Percentiles rank a stretch among this genome's conserved stretches.
Evolutionary conservation across 2,329 filamentous ascomycete species (phyloP).

Genomic region (Aspergillus hiratsukae): DNA sequence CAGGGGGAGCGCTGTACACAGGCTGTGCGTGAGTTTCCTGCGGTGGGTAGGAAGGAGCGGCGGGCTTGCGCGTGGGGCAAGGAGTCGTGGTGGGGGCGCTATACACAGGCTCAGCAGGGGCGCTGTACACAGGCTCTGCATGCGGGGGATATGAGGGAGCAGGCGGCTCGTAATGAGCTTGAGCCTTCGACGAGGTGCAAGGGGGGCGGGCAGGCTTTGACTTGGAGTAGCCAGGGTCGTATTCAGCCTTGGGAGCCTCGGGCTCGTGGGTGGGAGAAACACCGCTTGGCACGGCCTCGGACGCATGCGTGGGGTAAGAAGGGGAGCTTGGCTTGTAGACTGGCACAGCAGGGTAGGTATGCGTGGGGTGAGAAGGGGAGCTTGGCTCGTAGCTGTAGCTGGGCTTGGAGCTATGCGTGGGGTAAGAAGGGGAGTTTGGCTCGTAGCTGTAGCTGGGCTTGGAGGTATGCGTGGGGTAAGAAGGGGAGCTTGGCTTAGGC

Average conservation of each 20-base stretch:
- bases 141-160: background rate
- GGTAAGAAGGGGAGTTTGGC: background rate
- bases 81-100: background rate
- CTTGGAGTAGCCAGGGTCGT: background rate
- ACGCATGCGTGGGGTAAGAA: no score
- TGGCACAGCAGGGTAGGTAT: no score
- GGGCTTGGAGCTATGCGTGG: background rate
- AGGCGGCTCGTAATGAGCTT: background rate
- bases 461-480: background rate
- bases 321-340: no score
- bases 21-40: no score
- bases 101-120: background rate
- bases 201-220: background rate
- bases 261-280: background rate
- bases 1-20: no score
- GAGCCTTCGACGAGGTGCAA: background rate
- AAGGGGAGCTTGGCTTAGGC: background rate
- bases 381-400: background rate
- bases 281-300: background rate
- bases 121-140: no score
- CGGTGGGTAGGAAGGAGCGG: no score
- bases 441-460: background rate
- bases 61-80: background rate
- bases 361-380: background rate
- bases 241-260: background rate